Conservation (phyloP, 1,284 basidiomycete genomes). For the Pisolithus thermaeus region DNA sequence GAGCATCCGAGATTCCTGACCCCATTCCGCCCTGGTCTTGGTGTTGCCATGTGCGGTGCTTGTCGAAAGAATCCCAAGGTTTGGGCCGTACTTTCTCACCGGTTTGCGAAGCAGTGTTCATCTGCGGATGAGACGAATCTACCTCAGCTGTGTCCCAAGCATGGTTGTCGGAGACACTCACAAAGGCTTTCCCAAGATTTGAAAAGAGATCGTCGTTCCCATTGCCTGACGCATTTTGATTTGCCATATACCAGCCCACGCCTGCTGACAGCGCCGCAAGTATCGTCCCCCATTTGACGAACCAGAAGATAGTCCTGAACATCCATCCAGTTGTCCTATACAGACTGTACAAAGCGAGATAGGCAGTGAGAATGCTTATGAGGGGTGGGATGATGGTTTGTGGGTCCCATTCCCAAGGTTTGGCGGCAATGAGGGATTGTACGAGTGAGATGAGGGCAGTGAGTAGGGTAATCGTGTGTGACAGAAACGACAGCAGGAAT, state of each 20-base stretch:
- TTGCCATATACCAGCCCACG: slow-evolving; percentile 47
- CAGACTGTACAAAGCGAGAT: slow-evolving; percentile 64
- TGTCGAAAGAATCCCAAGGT: slow-evolving; percentile 62
- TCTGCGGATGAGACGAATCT: slow-evolving; percentile 23
- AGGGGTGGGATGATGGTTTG: slow-evolving; percentile 67
- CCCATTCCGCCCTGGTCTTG: slow-evolving; percentile 25
- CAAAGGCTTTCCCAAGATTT: slow-evolving; percentile 36
- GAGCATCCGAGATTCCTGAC: slow-evolving; percentile 27
- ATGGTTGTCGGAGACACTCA: slow-evolving; percentile 41
- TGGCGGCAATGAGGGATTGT: slow-evolving; percentile 41
- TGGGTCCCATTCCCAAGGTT: slow-evolving; percentile 56
- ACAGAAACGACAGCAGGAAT: slow-evolving; percentile 44
- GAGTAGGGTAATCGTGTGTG: slow-evolving; percentile 47
- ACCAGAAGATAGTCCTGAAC: slow-evolving; percentile 57
- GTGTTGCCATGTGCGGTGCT: slow-evolving; percentile 56
- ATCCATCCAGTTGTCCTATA: slow-evolving; percentile 74
- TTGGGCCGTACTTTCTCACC: slow-evolving; percentile 37
- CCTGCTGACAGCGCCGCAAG: slow-evolving; percentile 45
- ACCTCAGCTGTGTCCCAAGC: slow-evolving; percentile 28
- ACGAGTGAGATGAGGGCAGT: slow-evolving; percentile 45
- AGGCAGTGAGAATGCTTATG: slow-evolving; percentile 64
- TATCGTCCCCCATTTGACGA: slow-evolving; percentile 70
- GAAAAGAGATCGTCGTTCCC: slow-evolving; percentile 24
- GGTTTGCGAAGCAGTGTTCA: slow-evolving; percentile 19
- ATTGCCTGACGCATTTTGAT: slow-evolving; percentile 30